Conservation (phyloP, 1,139 yeast genomes). For the Geotrichum citri-aurantii region DNA sequence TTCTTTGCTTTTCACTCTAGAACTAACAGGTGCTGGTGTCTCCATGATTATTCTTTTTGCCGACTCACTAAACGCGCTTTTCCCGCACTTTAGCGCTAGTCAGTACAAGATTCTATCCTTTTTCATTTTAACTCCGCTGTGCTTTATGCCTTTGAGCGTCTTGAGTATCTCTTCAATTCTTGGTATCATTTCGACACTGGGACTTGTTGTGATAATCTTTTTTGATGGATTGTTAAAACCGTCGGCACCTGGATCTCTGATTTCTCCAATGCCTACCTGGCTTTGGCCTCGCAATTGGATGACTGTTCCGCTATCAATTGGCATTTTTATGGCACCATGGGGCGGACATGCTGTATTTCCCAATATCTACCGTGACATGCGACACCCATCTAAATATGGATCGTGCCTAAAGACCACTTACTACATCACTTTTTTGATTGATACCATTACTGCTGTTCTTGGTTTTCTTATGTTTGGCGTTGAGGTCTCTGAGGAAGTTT, state of each 20-base stretch:
- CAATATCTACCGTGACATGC: conserved; percentile 73
- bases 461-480: conserved; percentile 88
- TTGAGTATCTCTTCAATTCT: conserved; percentile 66
- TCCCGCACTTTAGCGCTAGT: conserved; percentile 47
- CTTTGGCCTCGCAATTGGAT: conserved; percentile 48
- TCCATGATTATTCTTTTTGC: conserved; percentile 73
- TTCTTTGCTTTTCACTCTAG: conserved; percentile 67
- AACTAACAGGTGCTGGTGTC: conserved; percentile 71
- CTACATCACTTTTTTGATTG: conserved; percentile 63
- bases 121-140: conserved; percentile 55
- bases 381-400: conserved; percentile 56
- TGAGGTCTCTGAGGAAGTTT: conserved; percentile 69
- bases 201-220: conserved; percentile 53
- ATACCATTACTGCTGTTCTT: conserved; percentile 66
- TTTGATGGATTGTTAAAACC: conserved; percentile 56
- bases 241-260: conserved; percentile 60
- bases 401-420: conserved; percentile 52
- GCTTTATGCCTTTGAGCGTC: conserved; percentile 64
- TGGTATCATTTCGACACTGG: conserved; percentile 68
- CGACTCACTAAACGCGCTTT: conserved; percentile 69
- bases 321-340: conserved; percentile 81
- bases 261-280: conserved; percentile 44
- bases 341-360: conserved; percentile 90
- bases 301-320: conserved; percentile 56
- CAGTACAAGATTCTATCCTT: conserved; percentile 55